Evolutionary conservation across 352 stramenopile species (phyloP), one percentile per base, ranked within the genome.

Genomic region (Phytophthora cactorum): DNA sequence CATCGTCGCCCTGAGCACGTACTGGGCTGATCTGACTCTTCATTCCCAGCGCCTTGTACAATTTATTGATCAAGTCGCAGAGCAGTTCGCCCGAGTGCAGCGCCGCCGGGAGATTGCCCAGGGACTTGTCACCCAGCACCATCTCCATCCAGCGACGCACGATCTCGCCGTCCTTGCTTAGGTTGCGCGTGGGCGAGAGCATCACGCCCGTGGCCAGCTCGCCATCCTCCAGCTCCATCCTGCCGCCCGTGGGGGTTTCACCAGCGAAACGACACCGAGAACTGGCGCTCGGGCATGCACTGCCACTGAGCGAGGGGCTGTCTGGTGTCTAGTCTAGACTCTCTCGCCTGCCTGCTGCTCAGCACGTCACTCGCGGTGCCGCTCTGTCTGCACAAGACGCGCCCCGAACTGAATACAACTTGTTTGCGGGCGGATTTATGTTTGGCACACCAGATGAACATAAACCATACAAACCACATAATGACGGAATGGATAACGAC

Each of bases 81-180:
- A 96, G 77, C 41, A 76, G 64, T 32, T 84, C 68, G 41, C 88
- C 86, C n/a, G 80, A 85, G 56, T 77, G 76, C 53, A 96, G 79
- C 60, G 78, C 80, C 7, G 69, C 52, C 7, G 78, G 70, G 53
- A 93, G 84, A 15, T 81, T 72, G 31, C 70, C 62, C 27, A 63
- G 34, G 36, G 91, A 82, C 70, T 92, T 93, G 50, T 95, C 86
- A 41, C 84, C 84, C 17, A 95, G 79, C 59, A 96, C 87, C 88
- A 96, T 95, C 61, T 94, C 88, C 67, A 96, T 91, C 88, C 88
- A 96, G 47, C 86, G 83, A 58, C 83, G 81, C 41, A 89, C 86
- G 68, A 95, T 89, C 58, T 91, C 84, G 51, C 79, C 76, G 59
- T 83, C 83, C 58, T 80, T 79, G 65, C 66, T 70, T 41, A 59